Percentiles rank a stretch among this genome's conserved stretches.
phyloP scores from a whole-genome alignment of 202 grass and related monocot species.

The Carex sylvatica region DNA sequence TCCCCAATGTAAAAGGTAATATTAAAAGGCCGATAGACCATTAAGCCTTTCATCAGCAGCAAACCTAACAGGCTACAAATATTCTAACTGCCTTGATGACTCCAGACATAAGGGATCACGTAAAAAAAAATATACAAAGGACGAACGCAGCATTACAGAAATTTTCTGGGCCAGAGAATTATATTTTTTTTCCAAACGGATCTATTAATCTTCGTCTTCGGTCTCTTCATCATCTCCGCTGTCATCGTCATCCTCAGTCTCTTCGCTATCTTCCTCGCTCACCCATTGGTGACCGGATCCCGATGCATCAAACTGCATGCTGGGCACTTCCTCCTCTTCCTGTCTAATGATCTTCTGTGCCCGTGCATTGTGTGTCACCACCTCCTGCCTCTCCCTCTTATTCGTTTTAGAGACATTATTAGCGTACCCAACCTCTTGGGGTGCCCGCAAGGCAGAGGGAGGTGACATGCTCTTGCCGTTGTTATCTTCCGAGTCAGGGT shows the following conservation, averaged over 20 bases:
- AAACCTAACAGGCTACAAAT: not conserved
- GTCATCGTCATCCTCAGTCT: slow-evolving; percentile 65
- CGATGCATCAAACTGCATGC: not conserved
- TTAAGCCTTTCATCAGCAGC: slow-evolving; percentile 10
- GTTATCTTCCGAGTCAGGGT: slow-evolving; percentile 52
- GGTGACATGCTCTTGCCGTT: slow-evolving; percentile 29
- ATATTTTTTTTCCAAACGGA: not conserved
- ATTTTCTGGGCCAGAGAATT: not conserved
- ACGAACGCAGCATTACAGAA: not conserved
- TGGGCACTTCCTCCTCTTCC: slow-evolving; percentile 4
- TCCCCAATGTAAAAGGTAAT: not conserved
- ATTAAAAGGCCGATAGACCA: not conserved
- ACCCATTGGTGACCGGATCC: slow-evolving; percentile 18
- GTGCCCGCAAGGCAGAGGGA: slow-evolving; percentile 26
- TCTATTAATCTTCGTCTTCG: slow-evolving; percentile 68
- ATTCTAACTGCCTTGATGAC: not conserved
- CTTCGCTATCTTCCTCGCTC: slow-evolving; percentile 79
- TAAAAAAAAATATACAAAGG: not conserved
- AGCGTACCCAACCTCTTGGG: slow-evolving; percentile 24
- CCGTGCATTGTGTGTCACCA: not conserved
- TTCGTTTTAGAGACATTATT: not conserved
- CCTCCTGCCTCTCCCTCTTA: slow-evolving; percentile 21
- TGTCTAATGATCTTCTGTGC: slow-evolving; percentile 11
- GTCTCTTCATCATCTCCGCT: slow-evolving; percentile 71
- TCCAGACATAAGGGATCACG: not conserved